phyloP scores from a whole-genome alignment of 441 rosid genomes.

The Corymbia citriodora region DNA sequence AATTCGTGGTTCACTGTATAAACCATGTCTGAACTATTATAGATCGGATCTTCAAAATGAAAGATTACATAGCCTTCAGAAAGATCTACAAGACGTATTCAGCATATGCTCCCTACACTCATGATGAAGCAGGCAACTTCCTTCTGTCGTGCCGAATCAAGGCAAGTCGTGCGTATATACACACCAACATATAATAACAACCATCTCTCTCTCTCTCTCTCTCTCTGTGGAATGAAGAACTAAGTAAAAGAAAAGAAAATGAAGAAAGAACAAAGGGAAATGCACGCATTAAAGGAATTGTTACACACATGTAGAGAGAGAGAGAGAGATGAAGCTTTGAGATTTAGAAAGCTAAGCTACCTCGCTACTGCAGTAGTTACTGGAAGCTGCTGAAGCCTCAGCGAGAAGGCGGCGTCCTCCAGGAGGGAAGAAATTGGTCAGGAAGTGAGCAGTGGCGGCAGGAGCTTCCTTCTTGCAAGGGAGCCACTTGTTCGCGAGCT shows the following conservation, averaged over 20 bases:
- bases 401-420: slow-evolving; percentile 56
- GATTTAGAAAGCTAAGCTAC: slow-evolving; percentile 5
- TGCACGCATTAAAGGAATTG: neutral
- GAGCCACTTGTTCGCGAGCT: slow-evolving; percentile 34
- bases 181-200: neutral
- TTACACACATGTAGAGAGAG: neutral
- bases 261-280: neutral
- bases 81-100: neutral
- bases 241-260: neutral
- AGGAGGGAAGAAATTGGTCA: slow-evolving; percentile 20
- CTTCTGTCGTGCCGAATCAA: neutral
- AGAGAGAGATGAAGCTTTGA: neutral
- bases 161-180: neutral
- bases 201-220: neutral
- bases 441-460: slow-evolving; percentile 28
- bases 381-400: neutral
- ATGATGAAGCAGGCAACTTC: neutral
- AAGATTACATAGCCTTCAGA: neutral
- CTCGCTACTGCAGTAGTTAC: slow-evolving; percentile 26
- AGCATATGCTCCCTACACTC: neutral
- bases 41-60: neutral
- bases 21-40: neutral
- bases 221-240: neutral
- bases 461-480: slow-evolving; percentile 39
- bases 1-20: neutral